phyloP scores from a whole-genome alignment of 2,329 filamentous ascomycete species.

The Zymoseptoria tritici region DNA sequence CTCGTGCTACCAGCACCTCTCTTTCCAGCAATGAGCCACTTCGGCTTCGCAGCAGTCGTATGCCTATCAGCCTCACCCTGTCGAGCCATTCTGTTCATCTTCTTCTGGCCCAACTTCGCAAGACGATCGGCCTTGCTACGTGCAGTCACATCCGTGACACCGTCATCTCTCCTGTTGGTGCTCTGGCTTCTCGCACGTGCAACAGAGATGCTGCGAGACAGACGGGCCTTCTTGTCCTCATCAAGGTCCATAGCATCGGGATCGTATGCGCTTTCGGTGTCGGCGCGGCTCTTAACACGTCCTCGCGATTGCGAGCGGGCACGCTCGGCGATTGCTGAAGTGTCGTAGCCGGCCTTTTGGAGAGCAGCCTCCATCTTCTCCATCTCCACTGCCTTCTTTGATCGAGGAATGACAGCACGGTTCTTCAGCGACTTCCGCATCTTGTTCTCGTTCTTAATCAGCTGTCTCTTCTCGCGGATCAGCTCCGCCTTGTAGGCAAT shows the following conservation, averaged over 20 bases:
- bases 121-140: constrained; percentile 77
- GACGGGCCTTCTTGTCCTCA: constrained; percentile 30
- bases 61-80: constrained; percentile 96
- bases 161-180: constrained; percentile 66
- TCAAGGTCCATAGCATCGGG: constrained; percentile 63
- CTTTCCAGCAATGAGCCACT: constrained; percentile 92
- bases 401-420: constrained; percentile 83
- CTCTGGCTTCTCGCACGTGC: constrained; percentile 60
- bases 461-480: constrained; percentile 86
- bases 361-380: constrained; percentile 82
- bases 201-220: constrained; percentile 52
- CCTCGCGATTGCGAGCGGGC: constrained; percentile 59
- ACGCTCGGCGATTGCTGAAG: constrained; percentile 63
- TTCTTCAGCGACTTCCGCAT: constrained; percentile 98
- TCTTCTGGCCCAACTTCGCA: constrained; percentile 86
- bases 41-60: constrained; percentile 68
- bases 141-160: constrained; percentile 60
- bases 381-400: constrained; percentile 69
- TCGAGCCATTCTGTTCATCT: constrained; percentile 96
- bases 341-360: constrained; percentile 78
- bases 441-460: constrained; percentile 89
- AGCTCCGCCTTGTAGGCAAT: constrained; percentile 85
- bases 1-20: constrained; percentile 82
- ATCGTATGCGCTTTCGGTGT: constrained; percentile 39
- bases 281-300: constrained; percentile 61